phyloP scores from a whole-genome alignment of 129 eudicot genomes.

The Escallonia rubra region DNA sequence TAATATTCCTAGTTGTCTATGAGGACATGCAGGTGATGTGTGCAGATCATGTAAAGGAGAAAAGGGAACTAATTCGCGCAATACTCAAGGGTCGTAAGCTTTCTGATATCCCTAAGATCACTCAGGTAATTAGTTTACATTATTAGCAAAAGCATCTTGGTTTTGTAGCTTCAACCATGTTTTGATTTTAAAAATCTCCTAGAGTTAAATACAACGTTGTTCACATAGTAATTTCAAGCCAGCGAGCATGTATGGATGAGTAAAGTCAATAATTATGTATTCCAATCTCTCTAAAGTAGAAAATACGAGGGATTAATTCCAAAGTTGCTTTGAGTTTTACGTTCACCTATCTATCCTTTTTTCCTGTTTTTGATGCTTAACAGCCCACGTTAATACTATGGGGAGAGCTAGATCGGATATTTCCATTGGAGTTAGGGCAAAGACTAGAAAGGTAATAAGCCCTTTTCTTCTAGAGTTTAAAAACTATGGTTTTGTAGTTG shows the following conservation, averaged over 20 bases:
- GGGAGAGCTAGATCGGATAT: constrained; percentile 79
- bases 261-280: no score
- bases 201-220: no score
- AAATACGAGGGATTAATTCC: no score
- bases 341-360: neutral
- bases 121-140: constrained; percentile 33
- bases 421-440: constrained; percentile 64
- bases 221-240: no score
- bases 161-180: no score
- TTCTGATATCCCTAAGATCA: constrained; percentile 44
- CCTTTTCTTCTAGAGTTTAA: neutral
- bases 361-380: neutral
- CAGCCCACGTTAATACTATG: constrained; percentile 67
- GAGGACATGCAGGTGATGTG: constrained; percentile 55
- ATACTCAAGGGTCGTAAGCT: constrained; percentile 47
- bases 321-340: no score
- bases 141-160: no score
- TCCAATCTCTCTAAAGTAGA: no score
- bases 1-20: no score
- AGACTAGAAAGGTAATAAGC: constrained; percentile 48
- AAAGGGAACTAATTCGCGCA: constrained; percentile 55
- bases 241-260: no score
- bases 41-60: constrained; percentile 42
- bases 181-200: no score
- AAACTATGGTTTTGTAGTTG: neutral